phyloP scores from a whole-genome alignment of 805 yeast genomes.

The Zygotorulaspora florentina region DNA sequence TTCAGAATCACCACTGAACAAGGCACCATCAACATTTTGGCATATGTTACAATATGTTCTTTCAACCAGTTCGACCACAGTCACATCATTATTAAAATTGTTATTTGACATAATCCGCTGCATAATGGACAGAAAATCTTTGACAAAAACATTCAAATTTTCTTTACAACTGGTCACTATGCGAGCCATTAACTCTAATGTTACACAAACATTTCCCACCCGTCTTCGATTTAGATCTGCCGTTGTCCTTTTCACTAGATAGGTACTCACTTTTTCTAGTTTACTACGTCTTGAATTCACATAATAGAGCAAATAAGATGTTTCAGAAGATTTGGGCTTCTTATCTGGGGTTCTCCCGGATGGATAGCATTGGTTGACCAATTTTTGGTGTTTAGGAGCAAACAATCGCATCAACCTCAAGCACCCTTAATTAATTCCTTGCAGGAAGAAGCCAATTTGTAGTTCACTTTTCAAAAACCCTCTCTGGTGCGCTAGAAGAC shows the following conservation, averaged over 20 bases:
- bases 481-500: not conserved
- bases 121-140: conserved; percentile 59
- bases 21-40: conserved; percentile 51
- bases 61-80: conserved; percentile 51
- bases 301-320: conserved; percentile 81
- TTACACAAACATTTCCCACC: conserved; percentile 79
- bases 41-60: conserved; percentile 48
- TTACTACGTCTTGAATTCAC: conserved; percentile 87
- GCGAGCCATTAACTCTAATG: conserved; percentile 63
- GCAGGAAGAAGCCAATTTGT: not conserved
- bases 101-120: conserved; percentile 40
- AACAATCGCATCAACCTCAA: conserved; percentile 33
- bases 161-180: conserved; percentile 74
- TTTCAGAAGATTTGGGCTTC: conserved; percentile 87
- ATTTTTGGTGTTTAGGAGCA: conserved; percentile 81
- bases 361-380: conserved; percentile 90
- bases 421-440: not conserved
- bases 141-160: conserved; percentile 79
- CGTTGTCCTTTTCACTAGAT: conserved; percentile 56
- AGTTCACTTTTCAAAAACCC: not conserved
- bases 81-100: conserved; percentile 50
- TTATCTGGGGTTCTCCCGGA: conserved; percentile 82
- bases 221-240: conserved; percentile 58
- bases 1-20: conserved; percentile 60
- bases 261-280: conserved; percentile 77